Percentiles rank a stretch among this genome's conserved stretches.
These are phyloP conservation scores for Exobasidium rhododendri DNA, from an alignment of 1,284 basidiomycete genomes.

Conservation along the genomic window DNA sequence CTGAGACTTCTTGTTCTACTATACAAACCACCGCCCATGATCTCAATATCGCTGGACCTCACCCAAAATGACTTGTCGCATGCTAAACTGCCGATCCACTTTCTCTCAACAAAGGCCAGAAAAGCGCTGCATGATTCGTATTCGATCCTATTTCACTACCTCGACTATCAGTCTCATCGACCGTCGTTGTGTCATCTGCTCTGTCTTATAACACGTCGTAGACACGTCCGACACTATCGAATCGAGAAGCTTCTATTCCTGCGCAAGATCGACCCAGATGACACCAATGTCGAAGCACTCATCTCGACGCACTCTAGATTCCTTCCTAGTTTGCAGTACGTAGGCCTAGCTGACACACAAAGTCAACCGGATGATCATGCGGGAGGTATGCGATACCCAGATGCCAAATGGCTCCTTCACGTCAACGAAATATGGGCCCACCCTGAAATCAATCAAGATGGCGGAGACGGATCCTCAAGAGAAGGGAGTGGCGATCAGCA, in stretches of 20 bases:
- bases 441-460: not conserved
- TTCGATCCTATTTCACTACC: conserved; percentile 35
- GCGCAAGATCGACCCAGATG: conserved; percentile 24
- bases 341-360: not conserved
- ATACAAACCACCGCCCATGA: not conserved
- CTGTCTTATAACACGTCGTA: conserved; percentile 27
- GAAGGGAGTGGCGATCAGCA: no score
- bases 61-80: not conserved
- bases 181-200: conserved; percentile 35
- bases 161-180: conserved; percentile 34
- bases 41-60: not conserved
- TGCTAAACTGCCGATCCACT: conserved; percentile 24
- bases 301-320: conserved; percentile 36
- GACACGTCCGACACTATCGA: conserved; percentile 35
- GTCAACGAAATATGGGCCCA: conserved; percentile 1
- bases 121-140: conserved; percentile 27
- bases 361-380: not conserved
- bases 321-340: conserved; percentile 30
- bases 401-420: not conserved
- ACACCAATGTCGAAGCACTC: conserved; percentile 25
- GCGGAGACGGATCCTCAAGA: not conserved
- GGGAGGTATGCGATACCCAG: conserved; percentile 2
- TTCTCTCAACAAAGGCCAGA: conserved; percentile 28
- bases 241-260: conserved; percentile 35
- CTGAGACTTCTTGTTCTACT: not conserved